Percentiles rank a stretch among this genome's conserved stretches.
Evolutionary conservation across 2,329 filamentous ascomycete genomes (phyloP).

Genomic region (Ciborinia camelliae): DNA sequence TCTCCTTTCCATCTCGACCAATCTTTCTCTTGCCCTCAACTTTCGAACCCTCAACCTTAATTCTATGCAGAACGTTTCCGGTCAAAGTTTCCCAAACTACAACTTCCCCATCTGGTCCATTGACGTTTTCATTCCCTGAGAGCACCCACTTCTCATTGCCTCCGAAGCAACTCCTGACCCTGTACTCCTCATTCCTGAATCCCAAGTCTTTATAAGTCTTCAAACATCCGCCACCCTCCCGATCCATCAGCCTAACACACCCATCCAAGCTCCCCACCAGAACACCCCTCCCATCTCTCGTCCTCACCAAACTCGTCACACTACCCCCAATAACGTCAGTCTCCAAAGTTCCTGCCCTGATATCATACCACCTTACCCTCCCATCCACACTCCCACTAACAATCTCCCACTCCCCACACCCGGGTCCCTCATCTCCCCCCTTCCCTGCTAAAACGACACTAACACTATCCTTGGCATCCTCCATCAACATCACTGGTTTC

Average conservation of each 20-base stretch:
- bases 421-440: slow-evolving; percentile 61
- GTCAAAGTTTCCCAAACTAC: slow-evolving; percentile 84
- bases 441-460: slow-evolving; percentile 42
- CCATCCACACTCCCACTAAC: slow-evolving; percentile 81
- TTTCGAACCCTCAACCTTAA: slow-evolving; percentile 46
- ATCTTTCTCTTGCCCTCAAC: slow-evolving; percentile 47
- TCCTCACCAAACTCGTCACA: slow-evolving; percentile 73
- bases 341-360: slow-evolving; percentile 68
- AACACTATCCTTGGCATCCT: slow-evolving; percentile 69
- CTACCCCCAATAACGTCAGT: slow-evolving; percentile 67
- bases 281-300: slow-evolving; percentile 69
- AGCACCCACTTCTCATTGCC: slow-evolving; percentile 73
- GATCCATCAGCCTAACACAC: slow-evolving; percentile 76
- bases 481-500: slow-evolving; percentile 68
- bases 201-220: slow-evolving; percentile 61
- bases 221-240: slow-evolving; percentile 67
- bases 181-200: slow-evolving; percentile 40
- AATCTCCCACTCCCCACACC: slow-evolving; percentile 65
- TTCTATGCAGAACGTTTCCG: slow-evolving; percentile 61
- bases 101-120: slow-evolving; percentile 30
- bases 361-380: slow-evolving; percentile 74
- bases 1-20: slow-evolving; percentile 58
- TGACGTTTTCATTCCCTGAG: slow-evolving; percentile 66
- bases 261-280: slow-evolving; percentile 75
- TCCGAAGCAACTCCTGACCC: slow-evolving; percentile 53